Evolutionary conservation across 345 rosid species (phyloP).

Genomic region (Ailanthus altissimus): DNA sequence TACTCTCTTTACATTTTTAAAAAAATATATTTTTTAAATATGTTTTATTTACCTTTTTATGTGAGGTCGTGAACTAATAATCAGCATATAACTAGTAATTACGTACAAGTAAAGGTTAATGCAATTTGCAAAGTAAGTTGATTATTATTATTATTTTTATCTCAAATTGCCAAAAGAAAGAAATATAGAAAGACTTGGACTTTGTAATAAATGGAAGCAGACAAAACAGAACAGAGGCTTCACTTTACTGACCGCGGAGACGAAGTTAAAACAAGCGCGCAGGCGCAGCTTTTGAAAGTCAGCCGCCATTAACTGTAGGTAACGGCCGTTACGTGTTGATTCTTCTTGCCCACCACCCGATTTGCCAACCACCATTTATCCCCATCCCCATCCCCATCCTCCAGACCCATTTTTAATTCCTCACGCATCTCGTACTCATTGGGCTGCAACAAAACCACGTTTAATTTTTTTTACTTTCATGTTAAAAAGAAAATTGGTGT

Average conservation of each 20-base stretch:
- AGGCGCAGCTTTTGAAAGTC: constrained; percentile 17
- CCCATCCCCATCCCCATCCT: neutral
- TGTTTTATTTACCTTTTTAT: too few species aligned
- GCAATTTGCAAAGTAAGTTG: too few species aligned
- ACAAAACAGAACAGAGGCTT: constrained; percentile 8
- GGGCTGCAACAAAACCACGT: neutral
- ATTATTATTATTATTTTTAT: too few species aligned
- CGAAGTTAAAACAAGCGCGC: neutral
- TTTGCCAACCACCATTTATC: constrained; percentile 7
- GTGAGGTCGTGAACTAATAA: too few species aligned
- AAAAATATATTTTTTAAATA: too few species aligned
- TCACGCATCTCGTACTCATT: constrained; percentile 4
- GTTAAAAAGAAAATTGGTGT: neutral
- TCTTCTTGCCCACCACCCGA: neutral
- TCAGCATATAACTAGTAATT: too few species aligned
- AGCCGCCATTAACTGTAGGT: constrained; percentile 57
- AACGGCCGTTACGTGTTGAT: constrained; percentile 48
- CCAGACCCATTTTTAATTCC: neutral
- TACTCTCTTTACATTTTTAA: too few species aligned
- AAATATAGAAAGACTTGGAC: too few species aligned
- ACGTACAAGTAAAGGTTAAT: too few species aligned
- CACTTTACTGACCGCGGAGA: constrained; percentile 13
- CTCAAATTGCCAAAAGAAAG: too few species aligned
- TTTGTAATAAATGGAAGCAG: constrained; percentile 1
- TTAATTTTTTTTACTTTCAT: neutral